phyloP scores from a whole-genome alignment of 1,139 yeast genomes.

The Candida tunisiensis region DNA sequence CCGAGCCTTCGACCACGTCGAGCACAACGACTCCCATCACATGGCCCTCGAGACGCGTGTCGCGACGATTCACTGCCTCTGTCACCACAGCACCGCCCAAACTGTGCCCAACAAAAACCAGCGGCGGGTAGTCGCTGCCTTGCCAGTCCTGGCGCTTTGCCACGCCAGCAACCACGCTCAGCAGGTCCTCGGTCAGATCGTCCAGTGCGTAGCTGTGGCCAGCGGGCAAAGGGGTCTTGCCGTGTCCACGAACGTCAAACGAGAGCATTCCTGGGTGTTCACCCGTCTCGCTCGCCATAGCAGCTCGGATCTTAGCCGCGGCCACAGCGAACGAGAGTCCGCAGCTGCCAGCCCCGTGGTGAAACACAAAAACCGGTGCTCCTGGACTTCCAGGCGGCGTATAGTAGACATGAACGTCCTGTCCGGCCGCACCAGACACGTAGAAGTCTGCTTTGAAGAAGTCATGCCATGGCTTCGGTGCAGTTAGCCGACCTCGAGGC shows the following conservation, averaged over 20 bases:
- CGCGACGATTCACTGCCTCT: slow-evolving; percentile 26
- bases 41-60: too few species aligned
- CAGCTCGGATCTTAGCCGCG: slow-evolving; percentile 20
- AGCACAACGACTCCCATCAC: slow-evolving; percentile 50
- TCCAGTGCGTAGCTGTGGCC: slow-evolving; percentile 27
- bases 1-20: slow-evolving; percentile 92
- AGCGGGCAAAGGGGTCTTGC: slow-evolving; percentile 23
- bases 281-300: slow-evolving; percentile 11
- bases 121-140: slow-evolving; percentile 17
- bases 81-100: slow-evolving; percentile 82
- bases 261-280: slow-evolving; percentile 25
- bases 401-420: slow-evolving; percentile 40
- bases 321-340: slow-evolving; percentile 59
- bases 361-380: slow-evolving; percentile 50
- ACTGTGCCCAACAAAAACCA: slow-evolving; percentile 71
- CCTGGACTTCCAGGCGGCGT: slow-evolving; percentile 28
- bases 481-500: too few species aligned
- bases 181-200: slow-evolving; percentile 40
- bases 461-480: too few species aligned
- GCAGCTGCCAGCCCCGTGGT: slow-evolving; percentile 94
- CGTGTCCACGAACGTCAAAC: slow-evolving; percentile 81
- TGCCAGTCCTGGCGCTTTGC: slow-evolving; percentile 12
- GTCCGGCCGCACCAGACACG: too few species aligned
- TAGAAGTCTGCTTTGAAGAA: too few species aligned
- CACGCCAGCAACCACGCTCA: slow-evolving; percentile 27